Evolutionary conservation across 139 green algal species (phyloP).

Genomic region (Chlorella sp.): DNA sequence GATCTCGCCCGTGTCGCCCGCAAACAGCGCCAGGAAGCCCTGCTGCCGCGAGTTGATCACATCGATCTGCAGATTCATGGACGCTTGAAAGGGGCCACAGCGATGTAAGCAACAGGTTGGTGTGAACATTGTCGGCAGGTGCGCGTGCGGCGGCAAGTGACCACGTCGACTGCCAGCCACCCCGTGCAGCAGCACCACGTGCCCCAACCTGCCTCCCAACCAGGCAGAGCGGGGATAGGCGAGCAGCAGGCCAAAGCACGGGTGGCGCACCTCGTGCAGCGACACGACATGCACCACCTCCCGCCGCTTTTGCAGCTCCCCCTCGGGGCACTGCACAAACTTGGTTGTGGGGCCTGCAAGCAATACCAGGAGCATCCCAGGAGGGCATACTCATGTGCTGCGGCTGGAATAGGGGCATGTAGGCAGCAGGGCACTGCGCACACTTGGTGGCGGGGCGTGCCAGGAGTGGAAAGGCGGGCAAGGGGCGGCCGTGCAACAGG

Average conservation of each 20-base stretch:
- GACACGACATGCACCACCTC: conserved; percentile 98
- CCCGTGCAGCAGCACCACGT: background rate
- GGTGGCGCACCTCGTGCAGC: conserved; percentile 74
- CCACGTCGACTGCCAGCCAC: too few species aligned
- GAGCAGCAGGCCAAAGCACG: too few species aligned
- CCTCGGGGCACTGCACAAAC: conserved; percentile 98
- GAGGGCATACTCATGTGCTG: too few species aligned
- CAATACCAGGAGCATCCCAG: background rate
- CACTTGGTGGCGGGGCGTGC: background rate
- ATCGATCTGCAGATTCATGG: conserved; percentile 98
- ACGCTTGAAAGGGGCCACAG: conserved; percentile 29
- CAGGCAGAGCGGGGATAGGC: too few species aligned
- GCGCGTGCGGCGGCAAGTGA: too few species aligned
- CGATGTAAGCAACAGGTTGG: background rate
- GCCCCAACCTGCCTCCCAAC: background rate
- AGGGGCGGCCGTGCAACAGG: too few species aligned
- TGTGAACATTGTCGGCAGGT: background rate
- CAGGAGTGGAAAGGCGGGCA: background rate
- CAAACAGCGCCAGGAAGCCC: conserved; percentile 98
- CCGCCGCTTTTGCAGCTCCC: conserved; percentile 98
- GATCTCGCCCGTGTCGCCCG: conserved; percentile 98
- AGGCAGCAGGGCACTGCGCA: background rate
- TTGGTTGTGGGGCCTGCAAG: conserved; percentile 84
- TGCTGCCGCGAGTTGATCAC: conserved; percentile 95
- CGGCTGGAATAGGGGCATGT: too few species aligned